Evolutionary conservation across 306 rosid species (phyloP).

Genomic region (Trifolium pratense): DNA sequence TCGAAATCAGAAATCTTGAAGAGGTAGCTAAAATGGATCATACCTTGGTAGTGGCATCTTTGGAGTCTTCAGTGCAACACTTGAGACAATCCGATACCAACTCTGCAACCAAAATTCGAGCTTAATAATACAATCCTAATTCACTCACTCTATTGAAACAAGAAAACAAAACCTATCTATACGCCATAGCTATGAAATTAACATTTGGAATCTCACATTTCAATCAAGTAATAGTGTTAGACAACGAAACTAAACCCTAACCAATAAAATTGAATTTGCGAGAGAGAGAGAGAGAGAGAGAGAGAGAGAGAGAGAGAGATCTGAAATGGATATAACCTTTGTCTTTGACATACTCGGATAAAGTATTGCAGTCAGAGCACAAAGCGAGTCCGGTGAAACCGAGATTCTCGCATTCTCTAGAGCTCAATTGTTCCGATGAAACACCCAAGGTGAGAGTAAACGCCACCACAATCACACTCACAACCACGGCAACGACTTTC

Average conservation of each 20-base stretch:
- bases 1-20: background rate
- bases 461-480: constrained; percentile 10
- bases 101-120: constrained; percentile 56
- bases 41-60: constrained; percentile 85
- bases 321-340: constrained; percentile 55
- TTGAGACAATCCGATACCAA: constrained; percentile 76
- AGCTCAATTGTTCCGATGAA: constrained; percentile 63
- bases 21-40: background rate
- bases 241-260: no score
- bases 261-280: background rate
- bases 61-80: constrained; percentile 86
- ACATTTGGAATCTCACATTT: background rate
- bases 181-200: no score
- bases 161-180: background rate
- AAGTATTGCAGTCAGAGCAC: constrained; percentile 86
- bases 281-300: constrained; percentile 27
- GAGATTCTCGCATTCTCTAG: constrained; percentile 88
- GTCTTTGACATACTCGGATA: constrained; percentile 92
- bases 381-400: constrained; percentile 89
- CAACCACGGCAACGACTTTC: constrained; percentile 25
- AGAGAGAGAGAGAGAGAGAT: constrained; percentile 35
- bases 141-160: constrained; percentile 14
- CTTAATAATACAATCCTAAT: constrained; percentile 21
- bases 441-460: constrained; percentile 35
- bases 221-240: constrained; percentile 2